These are phyloP conservation scores for Lepraria neglecta DNA, from an alignment of 495 filamentous ascomycete species.

Conservation along the genomic window DNA sequence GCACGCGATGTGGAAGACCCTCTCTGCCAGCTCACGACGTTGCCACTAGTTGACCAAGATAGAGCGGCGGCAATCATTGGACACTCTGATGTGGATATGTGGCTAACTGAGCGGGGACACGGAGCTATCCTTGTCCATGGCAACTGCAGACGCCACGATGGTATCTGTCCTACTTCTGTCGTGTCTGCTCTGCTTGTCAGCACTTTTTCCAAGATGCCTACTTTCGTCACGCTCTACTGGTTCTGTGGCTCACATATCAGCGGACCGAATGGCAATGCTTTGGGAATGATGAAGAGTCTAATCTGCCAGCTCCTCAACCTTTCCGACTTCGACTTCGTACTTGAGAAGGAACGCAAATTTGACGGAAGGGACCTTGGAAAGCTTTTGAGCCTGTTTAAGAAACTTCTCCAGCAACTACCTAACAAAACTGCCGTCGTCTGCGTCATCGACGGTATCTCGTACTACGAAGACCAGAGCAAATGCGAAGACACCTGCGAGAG, in stretches of 20 bases:
- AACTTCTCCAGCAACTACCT: constrained; percentile 10
- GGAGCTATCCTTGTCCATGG: constrained; percentile 20
- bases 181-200: constrained; percentile 18
- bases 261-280: constrained; percentile 14
- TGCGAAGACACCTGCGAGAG: constrained; percentile 4
- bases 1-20: constrained; percentile 16
- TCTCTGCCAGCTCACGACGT: constrained; percentile 3
- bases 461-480: constrained; percentile 11
- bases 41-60: constrained; percentile 20
- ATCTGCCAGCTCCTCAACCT: constrained; percentile 18
- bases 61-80: constrained; percentile 17
- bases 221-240: constrained; percentile 18
- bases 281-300: constrained; percentile 19
- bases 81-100: constrained; percentile 4
- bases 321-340: constrained; percentile 7
- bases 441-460: constrained; percentile 21
- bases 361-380: constrained; percentile 15
- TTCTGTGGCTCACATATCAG: constrained; percentile 19
- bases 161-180: constrained; percentile 20
- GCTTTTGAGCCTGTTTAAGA: constrained; percentile 16
- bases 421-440: constrained; percentile 10
- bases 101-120: constrained; percentile 11
- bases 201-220: constrained; percentile 12
- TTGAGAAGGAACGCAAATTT: constrained; percentile 6
- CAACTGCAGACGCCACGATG: constrained; percentile 22